These are phyloP conservation scores for Spathaspora girioi DNA, from an alignment of 805 yeast genomes.

Conservation along the genomic window DNA sequence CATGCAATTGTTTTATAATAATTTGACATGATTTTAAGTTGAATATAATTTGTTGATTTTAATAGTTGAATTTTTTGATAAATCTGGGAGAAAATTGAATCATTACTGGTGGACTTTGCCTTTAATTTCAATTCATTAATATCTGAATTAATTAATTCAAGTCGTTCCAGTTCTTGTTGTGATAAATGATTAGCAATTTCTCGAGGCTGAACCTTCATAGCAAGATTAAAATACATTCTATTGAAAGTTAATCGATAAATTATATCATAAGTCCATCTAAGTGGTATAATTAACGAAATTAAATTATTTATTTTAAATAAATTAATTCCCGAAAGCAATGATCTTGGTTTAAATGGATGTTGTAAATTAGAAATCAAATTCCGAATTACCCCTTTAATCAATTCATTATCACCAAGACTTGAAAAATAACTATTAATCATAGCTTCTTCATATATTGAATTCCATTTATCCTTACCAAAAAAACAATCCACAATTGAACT, in stretches of 20 bases:
- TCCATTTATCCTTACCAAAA: constrained; percentile 12
- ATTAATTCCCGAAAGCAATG: constrained; percentile 19
- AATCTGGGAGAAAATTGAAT: no score
- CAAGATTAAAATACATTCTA: constrained; percentile 26
- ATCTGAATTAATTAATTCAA: constrained; percentile 17
- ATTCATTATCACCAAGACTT: constrained; percentile 33
- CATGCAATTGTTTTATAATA: constrained; percentile 29
- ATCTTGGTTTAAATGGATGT: constrained; percentile 4
- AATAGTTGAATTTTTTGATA: neutral
- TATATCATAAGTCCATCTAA: constrained; percentile 35
- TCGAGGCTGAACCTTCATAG: constrained; percentile 26
- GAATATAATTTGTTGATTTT: constrained; percentile 3
- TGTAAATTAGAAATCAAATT: neutral
- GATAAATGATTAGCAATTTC: constrained; percentile 28
- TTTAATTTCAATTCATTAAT: neutral
- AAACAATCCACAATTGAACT: constrained; percentile 28
- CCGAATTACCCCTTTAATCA: constrained; percentile 12
- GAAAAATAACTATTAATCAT: constrained; percentile 35
- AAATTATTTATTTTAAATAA: constrained; percentile 28
- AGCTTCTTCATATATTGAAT: constrained; percentile 28
- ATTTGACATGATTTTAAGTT: constrained; percentile 12
- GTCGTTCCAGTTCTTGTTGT: constrained; percentile 15
- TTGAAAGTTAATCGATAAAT: constrained; percentile 30
- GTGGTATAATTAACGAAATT: constrained; percentile 32
- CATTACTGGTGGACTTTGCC: neutral